phyloP scores from a whole-genome alignment of 2,329 filamentous ascomycete species.

The Aaosphaeria arxii region DNA sequence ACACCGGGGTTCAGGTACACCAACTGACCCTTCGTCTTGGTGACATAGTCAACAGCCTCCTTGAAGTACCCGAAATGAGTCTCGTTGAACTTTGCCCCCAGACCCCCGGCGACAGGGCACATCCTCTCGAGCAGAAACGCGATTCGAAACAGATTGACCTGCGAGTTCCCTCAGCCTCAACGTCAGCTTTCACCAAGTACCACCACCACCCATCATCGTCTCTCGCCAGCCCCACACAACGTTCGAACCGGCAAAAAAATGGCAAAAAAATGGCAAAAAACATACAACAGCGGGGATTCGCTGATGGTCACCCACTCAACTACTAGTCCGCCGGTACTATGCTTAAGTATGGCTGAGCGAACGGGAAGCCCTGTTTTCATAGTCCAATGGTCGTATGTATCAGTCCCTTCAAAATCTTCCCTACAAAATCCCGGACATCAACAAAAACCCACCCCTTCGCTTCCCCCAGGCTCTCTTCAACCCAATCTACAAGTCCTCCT shows the following conservation, averaged over 20 bases:
- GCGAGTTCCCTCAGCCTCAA: slow-evolving; percentile 2
- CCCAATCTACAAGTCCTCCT: not conserved
- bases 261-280: too few relatives aligned
- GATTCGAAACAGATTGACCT: slow-evolving; percentile 46
- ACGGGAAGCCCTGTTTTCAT: too few relatives aligned
- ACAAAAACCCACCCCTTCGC: not conserved
- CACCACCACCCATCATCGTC: too few relatives aligned
- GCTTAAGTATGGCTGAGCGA: too few relatives aligned
- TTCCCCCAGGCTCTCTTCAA: not conserved
- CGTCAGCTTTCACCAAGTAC: slow-evolving; percentile 1
- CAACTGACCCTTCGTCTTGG: slow-evolving; percentile 40
- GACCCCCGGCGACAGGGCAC: slow-evolving; percentile 43
- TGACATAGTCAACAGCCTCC: slow-evolving; percentile 50
- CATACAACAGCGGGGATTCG: too few relatives aligned
- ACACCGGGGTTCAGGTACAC: not conserved
- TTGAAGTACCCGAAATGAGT: slow-evolving; percentile 47
- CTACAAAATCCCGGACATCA: too few relatives aligned
- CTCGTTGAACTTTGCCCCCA: slow-evolving; percentile 50
- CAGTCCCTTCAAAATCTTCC: too few relatives aligned
- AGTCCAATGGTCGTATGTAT: too few relatives aligned
- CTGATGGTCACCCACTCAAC: too few relatives aligned
- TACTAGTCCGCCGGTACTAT: too few relatives aligned
- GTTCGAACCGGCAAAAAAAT: too few relatives aligned
- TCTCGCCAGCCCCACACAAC: too few relatives aligned
- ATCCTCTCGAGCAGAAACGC: slow-evolving; percentile 51